phyloP scores from a whole-genome alignment of 768 basidiomycete species.

The Boletus huronensis region DNA sequence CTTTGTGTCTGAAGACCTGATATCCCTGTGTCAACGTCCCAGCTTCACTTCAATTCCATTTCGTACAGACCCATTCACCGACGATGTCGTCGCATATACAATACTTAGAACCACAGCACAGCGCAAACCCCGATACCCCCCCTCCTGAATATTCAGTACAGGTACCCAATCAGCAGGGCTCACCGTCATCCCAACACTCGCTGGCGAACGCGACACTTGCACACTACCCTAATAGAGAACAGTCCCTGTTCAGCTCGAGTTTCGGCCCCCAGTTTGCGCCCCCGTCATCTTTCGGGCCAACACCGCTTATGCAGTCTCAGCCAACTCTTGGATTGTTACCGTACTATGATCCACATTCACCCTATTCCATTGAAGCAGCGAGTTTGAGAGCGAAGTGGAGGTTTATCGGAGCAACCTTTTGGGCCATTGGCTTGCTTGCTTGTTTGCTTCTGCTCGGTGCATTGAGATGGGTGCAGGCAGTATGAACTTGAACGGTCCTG shows the following conservation, averaged over 20 bases:
- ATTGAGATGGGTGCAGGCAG: conserved; percentile 14
- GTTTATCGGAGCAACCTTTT: conserved; percentile 40
- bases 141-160: conserved; percentile 29
- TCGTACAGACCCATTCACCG: background rate
- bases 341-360: conserved; percentile 44
- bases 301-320: conserved; percentile 37
- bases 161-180: conserved; percentile 11
- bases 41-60: background rate
- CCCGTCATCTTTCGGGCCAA: conserved; percentile 35
- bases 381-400: conserved; percentile 39
- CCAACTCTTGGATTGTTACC: conserved; percentile 33
- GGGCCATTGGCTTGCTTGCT: conserved; percentile 35
- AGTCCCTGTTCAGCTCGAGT: conserved; percentile 17
- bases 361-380: conserved; percentile 37
- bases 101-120: conserved; percentile 15
- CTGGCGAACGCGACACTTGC: conserved; percentile 11
- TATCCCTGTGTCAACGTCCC: background rate
- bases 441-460: conserved; percentile 28
- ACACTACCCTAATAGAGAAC: conserved; percentile 11
- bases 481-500: background rate
- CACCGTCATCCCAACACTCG: conserved; percentile 19
- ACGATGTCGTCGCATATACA: conserved; percentile 15
- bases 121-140: conserved; percentile 26
- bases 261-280: conserved; percentile 13
- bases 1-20: background rate